Evolutionary conservation across 345 rosid species (phyloP).

Genomic region (Noccaea bulbosa): DNA sequence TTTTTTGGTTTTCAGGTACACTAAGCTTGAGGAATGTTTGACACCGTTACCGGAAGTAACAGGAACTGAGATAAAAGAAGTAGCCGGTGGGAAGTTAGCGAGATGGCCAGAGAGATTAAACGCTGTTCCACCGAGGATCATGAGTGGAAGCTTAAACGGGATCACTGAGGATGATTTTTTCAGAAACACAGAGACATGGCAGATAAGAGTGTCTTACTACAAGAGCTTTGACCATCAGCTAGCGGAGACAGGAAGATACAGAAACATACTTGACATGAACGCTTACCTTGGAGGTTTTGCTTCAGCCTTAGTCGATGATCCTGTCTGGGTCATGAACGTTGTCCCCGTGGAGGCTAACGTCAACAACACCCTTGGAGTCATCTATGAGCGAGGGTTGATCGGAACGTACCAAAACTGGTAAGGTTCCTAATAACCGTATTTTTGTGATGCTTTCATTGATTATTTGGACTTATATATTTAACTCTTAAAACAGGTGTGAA

Average conservation of each 20-base stretch:
- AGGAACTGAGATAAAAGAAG: slow-evolving; percentile 48
- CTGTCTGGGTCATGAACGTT: slow-evolving; percentile 81
- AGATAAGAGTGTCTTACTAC: slow-evolving; percentile 64
- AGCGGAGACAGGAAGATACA: slow-evolving; percentile 66
- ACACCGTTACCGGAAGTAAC: slow-evolving; percentile 77
- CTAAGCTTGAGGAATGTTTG: slow-evolving; percentile 73
- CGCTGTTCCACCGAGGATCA: slow-evolving; percentile 80
- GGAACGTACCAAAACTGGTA: slow-evolving; percentile 95
- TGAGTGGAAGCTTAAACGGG: slow-evolving; percentile 57
- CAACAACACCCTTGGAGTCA: slow-evolving; percentile 80
- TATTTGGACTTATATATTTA: neutral
- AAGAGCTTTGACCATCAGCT: slow-evolving; percentile 65
- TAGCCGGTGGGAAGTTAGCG: slow-evolving; percentile 66
- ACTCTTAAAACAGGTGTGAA: slow-evolving; percentile 46
- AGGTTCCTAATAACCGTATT: neutral
- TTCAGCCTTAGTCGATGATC: slow-evolving; percentile 70
- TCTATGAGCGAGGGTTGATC: slow-evolving; percentile 81
- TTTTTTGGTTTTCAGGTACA: slow-evolving; percentile 57
- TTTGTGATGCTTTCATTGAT: neutral
- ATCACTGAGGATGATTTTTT: slow-evolving; percentile 53
- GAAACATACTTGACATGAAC: slow-evolving; percentile 91
- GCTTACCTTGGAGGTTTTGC: slow-evolving; percentile 83
- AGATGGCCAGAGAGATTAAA: slow-evolving; percentile 85
- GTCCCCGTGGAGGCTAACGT: slow-evolving; percentile 64
- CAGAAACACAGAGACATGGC: slow-evolving; percentile 67